Base-by-base conservation (phyloP, 164 flowering plant species). In the Vitis cinerea region DNA sequence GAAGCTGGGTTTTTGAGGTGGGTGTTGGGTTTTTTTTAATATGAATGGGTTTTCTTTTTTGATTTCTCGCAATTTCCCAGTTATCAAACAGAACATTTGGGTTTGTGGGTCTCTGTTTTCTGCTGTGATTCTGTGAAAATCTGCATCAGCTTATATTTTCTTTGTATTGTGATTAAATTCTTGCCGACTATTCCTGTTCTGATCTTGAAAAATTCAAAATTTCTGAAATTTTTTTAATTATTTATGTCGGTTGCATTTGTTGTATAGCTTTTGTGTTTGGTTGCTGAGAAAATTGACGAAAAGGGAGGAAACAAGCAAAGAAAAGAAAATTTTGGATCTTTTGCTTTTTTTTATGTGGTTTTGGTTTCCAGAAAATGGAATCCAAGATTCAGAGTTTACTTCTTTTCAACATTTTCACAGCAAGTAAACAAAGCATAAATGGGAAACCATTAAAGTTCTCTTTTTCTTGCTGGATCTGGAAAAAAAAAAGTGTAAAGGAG, bases 391-490 rank as follows among this genome's bases (percentile, higher is more conserved):
- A 8, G 6, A 17, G 53, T 54, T 47, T 23, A 10, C 66, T 44
- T 15, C 9, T 67, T 14, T 72, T 30, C 31, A 23, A 66, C 54
- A 62, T 50, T 73, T 44, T 65, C 52, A 61, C 13, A 61, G 54
- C 60, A 48, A 61, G 58, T 68, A 44, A 66, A 37, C 51, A 53
- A 57, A 8, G 50, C 55, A 49, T 8, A 52, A 67, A 30, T 53
- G 58, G 59, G 68, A 55, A 76, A 68, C 50, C 59, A 64, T 53
- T 65, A 10, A 50, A 56, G 9, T n/a, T 59, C 16, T 63, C 56
- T 70, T 79, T 37, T 67, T 13, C 51, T 14, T 67, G 59, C 51
- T 67, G 77, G 75, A 75, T 71, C 67, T 50, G 56, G 68, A 47
- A 68, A 57, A 68, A 60, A n/a, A 66, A 12, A 63, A 64, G 57